Evolutionary conservation across 2,329 filamentous ascomycete species (phyloP).

Genomic region (Xylaria polymorpha): DNA sequence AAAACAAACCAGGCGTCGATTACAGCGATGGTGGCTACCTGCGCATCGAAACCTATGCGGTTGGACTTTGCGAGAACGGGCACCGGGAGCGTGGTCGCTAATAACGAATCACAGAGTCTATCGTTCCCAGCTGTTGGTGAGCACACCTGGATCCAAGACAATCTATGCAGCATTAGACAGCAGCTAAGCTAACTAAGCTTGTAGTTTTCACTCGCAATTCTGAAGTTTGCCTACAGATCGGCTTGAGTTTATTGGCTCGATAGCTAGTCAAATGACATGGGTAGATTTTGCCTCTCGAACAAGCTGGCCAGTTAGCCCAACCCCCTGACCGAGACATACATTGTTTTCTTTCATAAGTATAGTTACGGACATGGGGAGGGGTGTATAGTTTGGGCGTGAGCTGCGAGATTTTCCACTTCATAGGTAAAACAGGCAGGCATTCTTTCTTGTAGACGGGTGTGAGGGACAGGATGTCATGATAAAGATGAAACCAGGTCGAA

Average conservation of each 20-base stretch:
- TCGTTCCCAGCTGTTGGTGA: neutral
- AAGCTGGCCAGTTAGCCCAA: constrained; percentile 1
- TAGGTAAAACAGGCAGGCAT: neutral
- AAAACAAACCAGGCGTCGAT: neutral
- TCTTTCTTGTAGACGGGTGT: constrained; percentile 2
- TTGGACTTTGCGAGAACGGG: constrained; percentile 8
- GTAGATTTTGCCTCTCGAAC: neutral
- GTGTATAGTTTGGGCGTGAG: neutral
- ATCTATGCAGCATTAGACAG: neutral
- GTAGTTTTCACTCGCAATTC: neutral
- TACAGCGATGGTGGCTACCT: constrained; percentile 4
- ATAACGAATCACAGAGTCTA: neutral
- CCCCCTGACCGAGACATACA: neutral
- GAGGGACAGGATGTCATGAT: neutral
- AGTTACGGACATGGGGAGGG: neutral
- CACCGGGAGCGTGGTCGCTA: constrained; percentile 18
- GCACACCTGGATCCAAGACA: neutral
- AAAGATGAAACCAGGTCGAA: neutral
- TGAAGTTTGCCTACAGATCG: neutral
- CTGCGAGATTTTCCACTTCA: neutral
- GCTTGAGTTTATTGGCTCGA: neutral
- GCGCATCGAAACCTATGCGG: constrained; percentile 13
- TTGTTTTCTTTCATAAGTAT: neutral
- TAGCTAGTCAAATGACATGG: neutral
- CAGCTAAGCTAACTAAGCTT: neutral